Base-by-base conservation (phyloP, 2,329 filamentous ascomycete species). In the Fusarium incarnatum region DNA sequence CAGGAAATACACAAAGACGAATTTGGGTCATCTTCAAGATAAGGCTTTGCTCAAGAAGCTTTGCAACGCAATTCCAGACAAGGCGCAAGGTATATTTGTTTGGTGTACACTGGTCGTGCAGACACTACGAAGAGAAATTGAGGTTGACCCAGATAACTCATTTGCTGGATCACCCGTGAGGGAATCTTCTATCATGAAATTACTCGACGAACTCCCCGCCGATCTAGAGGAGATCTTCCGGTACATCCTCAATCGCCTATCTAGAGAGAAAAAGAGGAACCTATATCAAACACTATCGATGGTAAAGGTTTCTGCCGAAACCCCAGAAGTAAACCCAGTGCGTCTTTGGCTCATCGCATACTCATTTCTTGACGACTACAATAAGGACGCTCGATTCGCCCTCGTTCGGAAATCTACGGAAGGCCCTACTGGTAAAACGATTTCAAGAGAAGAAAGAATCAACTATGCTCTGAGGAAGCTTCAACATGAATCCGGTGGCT, bases 41-140 rank as follows among this genome's bases (percentile, higher is more conserved):
- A n/a, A 57, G 5, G 1, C 1, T 2, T 8, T 42, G 0, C 34
- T 16, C 6, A 0, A 9, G 0, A 1, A 20, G 2, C 10, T 59
- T 4, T 27, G 7, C 3, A 1, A 16, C 2, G 15, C 12, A 10
- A 27, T 59, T 1, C 6, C 23, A 2, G 0, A 5, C 0, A 45
- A 0, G 8, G 55, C 49, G 1, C 55, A 23, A 0, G 56, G 49
- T 0, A 45, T 59, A 1, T 59, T 59, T 0, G n/a, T 59, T 0
- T 59, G 40, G 49, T 37, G 34, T 2, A n/a, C 34, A 12, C 10
- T 37, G 0, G 18, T n/a, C 0, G 34, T 37, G 0, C 34, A n/a
- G 1, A 0, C 18, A 3, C 10, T 37, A 8, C 34, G 34, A 1
- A 37, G 18, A 37, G 18, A 12, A 4, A 12, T 37, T 0, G 34